Evolutionary conservation across 257 asterid genomes (phyloP).

Genomic region (Eustoma russellianum): DNA sequence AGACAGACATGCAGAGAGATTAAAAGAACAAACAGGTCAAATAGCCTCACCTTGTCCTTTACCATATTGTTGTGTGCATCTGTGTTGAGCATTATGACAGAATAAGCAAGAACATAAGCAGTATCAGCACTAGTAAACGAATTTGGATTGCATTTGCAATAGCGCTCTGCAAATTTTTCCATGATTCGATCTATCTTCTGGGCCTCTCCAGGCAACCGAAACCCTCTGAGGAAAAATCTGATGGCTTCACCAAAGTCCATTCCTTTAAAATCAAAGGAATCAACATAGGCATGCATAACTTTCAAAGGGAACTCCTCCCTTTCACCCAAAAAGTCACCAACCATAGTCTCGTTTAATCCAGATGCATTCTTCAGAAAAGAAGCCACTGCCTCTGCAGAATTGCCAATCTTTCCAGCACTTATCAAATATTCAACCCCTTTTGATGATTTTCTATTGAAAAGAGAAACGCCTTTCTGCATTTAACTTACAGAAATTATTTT

Average conservation of each 20-base stretch:
- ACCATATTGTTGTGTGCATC: constrained; percentile 99
- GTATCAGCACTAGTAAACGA: constrained; percentile 95
- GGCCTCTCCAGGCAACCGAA: constrained; percentile 98
- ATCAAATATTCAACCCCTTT: constrained; percentile 89
- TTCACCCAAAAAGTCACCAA: constrained; percentile 97
- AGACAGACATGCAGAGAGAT: not conserved
- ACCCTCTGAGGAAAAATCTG: constrained; percentile 88
- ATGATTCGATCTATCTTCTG: constrained; percentile 96
- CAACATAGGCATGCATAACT: constrained; percentile 98
- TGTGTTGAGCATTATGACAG: constrained; percentile 98
- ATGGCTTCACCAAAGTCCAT: constrained; percentile 96
- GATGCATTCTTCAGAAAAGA: constrained; percentile 74
- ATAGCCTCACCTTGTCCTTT: constrained; percentile 75
- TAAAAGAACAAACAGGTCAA: constrained; percentile 8
- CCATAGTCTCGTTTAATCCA: constrained; percentile 80
- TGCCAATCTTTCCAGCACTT: constrained; percentile 67
- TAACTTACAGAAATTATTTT: constrained; percentile 21
- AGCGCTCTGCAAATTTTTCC: constrained; percentile 99
- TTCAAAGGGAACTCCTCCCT: constrained; percentile 91
- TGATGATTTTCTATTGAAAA: constrained; percentile 93
- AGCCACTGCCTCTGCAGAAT: constrained; percentile 90
- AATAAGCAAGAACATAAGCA: constrained; percentile 96
- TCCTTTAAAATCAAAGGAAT: constrained; percentile 80
- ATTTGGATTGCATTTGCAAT: constrained; percentile 88
- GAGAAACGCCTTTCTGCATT: constrained; percentile 90